A percentile compares a stretch with the other conserved stretches of the same genome.
phyloP scores from a whole-genome alignment of 306 rosid genomes.

The Aeschynomene evenia region DNA sequence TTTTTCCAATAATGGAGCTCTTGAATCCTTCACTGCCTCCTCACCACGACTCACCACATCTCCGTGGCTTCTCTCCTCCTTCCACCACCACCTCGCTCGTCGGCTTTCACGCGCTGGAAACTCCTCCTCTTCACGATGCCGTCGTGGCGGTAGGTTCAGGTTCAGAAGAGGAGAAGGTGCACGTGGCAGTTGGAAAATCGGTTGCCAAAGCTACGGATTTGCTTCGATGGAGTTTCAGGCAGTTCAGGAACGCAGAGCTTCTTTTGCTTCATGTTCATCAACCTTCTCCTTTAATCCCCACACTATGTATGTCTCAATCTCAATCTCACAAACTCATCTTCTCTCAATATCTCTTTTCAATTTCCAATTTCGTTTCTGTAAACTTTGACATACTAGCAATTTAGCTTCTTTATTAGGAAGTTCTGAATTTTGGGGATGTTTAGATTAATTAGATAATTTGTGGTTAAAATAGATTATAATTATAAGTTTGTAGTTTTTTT shows the following conservation, averaged over 20 bases:
- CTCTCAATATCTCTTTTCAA: background rate
- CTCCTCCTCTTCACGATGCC: background rate
- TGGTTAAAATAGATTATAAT: background rate
- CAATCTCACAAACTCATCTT: background rate
- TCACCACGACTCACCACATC: background rate
- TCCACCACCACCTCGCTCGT: background rate
- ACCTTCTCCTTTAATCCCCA: slow-evolving; percentile 68
- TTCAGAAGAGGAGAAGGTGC: slow-evolving; percentile 31
- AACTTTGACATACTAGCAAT: background rate
- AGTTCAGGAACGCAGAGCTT: slow-evolving; percentile 42
- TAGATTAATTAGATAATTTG: background rate
- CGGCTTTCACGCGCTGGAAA: background rate
- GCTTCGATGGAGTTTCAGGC: slow-evolving; percentile 61
- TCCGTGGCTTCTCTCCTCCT: background rate
- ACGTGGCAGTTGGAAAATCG: slow-evolving; percentile 72
- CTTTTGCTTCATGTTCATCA: slow-evolving; percentile 65
- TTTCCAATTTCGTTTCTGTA: background rate
- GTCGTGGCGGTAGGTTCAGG: background rate
- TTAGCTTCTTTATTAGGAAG: background rate
- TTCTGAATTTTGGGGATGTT: background rate
- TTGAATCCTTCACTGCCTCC: background rate
- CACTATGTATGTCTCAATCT: slow-evolving; percentile 45
- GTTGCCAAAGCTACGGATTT: slow-evolving; percentile 48
- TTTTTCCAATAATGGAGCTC: background rate
- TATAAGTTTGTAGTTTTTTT: background rate